These are phyloP conservation scores for Neurospora pannonica DNA, from an alignment of 495 filamentous ascomycete genomes.

Conservation along the genomic window DNA sequence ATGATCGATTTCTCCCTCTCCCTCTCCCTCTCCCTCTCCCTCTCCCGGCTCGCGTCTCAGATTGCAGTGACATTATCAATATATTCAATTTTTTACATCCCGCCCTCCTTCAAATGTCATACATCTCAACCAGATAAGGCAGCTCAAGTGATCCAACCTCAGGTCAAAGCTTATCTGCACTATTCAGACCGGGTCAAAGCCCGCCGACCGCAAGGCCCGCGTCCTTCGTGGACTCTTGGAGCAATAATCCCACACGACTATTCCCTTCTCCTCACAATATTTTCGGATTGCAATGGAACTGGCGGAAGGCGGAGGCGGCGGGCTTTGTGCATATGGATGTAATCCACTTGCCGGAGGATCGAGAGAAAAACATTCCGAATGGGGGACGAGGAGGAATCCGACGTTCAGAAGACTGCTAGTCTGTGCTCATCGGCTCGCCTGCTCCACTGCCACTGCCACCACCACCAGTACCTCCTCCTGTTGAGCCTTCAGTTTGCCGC, in stretches of 20 bases:
- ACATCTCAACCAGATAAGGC: no score
- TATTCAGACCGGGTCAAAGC: background rate
- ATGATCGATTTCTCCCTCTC: background rate
- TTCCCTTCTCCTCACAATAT: background rate
- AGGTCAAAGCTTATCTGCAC: no score
- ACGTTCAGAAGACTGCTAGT: background rate
- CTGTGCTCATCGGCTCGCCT: background rate
- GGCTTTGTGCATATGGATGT: background rate
- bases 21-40: no score
- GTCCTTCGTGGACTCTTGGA: background rate
- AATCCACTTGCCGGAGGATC: no score
- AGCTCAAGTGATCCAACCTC: no score
- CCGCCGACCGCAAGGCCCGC: background rate
- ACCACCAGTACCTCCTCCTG: background rate
- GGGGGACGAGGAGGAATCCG: no score
- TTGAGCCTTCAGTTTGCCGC: background rate
- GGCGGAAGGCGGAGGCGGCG: no score
- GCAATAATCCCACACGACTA: background rate
- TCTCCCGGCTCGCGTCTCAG: no score
- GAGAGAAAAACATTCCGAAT: no score
- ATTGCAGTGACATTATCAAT: no score
- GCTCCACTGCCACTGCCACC: background rate
- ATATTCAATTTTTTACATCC: no score
- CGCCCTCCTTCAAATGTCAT: no score
- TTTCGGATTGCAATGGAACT: rapidly evolving